Evolutionary conservation across 495 filamentous ascomycete species (phyloP).

Genomic region (Podospora pseudoanserina): DNA sequence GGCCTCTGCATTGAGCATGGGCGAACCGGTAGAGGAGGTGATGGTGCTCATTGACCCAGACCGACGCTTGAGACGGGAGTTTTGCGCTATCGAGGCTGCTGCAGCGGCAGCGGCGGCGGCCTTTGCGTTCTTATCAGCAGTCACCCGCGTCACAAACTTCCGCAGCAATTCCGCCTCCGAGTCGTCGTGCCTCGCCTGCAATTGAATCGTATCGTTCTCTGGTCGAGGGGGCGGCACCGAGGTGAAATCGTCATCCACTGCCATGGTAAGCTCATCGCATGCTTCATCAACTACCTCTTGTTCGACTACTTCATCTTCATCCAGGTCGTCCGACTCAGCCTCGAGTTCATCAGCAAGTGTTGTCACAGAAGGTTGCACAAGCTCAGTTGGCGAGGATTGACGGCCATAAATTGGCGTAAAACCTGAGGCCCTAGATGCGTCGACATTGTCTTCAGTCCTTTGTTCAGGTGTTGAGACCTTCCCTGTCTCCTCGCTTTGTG

Average conservation of each 20-base stretch:
- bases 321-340: conserved; percentile 12
- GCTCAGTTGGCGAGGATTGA: conserved; percentile 19
- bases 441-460: conserved; percentile 1
- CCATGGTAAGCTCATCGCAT: conserved; percentile 16
- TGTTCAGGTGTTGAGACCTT: neutral
- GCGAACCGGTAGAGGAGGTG: conserved; percentile 29
- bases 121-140: conserved; percentile 42
- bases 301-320: conserved; percentile 21
- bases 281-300: conserved; percentile 18
- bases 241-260: conserved; percentile 25
- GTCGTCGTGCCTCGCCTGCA: conserved; percentile 30
- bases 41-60: conserved; percentile 26
- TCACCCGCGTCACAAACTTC: conserved; percentile 44
- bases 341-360: conserved; percentile 2
- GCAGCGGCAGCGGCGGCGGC: conserved; percentile 30
- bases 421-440: conserved; percentile 20
- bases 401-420: conserved; percentile 36
- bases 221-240: conserved; percentile 6
- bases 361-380: neutral
- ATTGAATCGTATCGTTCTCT: conserved; percentile 27
- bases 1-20: conserved; percentile 26
- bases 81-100: conserved; percentile 21
- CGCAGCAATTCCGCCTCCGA: conserved; percentile 45
- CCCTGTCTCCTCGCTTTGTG: neutral
- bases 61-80: conserved; percentile 21